Evolutionary conservation across 208 protist genomes (phyloP), one percentile per base, ranked within the genome.

Genomic region (Polymyxa betae): DNA sequence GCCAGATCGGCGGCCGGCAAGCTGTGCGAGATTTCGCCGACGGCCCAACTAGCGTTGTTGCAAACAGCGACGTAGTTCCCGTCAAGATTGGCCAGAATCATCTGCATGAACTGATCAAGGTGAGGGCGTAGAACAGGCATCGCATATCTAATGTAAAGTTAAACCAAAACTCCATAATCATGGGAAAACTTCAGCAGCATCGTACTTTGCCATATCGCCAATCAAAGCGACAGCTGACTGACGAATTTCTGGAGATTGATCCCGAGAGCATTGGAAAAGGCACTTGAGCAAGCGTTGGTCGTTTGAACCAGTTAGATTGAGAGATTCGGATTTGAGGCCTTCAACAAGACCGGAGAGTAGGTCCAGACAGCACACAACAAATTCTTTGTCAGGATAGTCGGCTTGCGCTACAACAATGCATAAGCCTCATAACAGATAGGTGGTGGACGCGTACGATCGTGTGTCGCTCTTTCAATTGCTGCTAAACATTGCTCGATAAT

Each of bases 41-140:
- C 54, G 0, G 96, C 94, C 96, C 96, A 97, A 88, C 77, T 89
- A 0, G 96, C 94, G 91, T 97, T 97, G 92, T 96, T 96, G 92
- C 95, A 96, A n/a, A 96, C 96, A 1, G 95, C 93, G 0, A 94
- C 10, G 89, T 90, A 87, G 45, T 93, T 91, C 41, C 93, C 92
- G 52, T 93, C 46, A 0, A 96, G 20, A 0, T 72, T 46, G 16
- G 5, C 20, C 77, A 45, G 0, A 0, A 88, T 45, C 72, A 91
- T 72, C 0, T 88, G 92, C 0, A 97, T 32, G n/a, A 95, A 92
- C 0, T 93, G 72, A 0, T 24, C 32, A n/a, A 96, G 88, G 20
- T 88, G 64, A 0, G 89, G 68, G 38, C 90, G 35, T 0, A 97
- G 89, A 40, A 92, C 90, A 20, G 44, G 43, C 60, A 94, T 90